These are phyloP conservation scores for Arachnopeziza araneosa DNA, from an alignment of 2,329 filamentous ascomycete species.

Conservation along the genomic window DNA sequence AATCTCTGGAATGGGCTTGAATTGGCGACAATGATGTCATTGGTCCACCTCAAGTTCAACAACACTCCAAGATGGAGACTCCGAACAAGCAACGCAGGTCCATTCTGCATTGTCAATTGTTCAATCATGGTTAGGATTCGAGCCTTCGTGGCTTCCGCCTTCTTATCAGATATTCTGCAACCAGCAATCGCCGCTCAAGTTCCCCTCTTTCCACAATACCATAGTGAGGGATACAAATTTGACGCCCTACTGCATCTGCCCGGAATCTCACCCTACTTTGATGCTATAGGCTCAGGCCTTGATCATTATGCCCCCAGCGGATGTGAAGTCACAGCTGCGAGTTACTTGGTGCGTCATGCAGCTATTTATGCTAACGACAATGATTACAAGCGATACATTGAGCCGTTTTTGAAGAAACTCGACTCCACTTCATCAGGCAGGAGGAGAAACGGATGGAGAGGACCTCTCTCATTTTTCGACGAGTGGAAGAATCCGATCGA, in stretches of 20 bases:
- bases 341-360: conserved; percentile 53
- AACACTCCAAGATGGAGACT: not conserved
- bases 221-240: conserved; percentile 39
- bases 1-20: too few species aligned
- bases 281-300: conserved; percentile 34
- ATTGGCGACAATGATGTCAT: not conserved
- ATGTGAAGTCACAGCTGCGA: conserved; percentile 45
- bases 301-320: conserved; percentile 43
- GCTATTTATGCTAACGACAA: conserved; percentile 56
- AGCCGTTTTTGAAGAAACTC: conserved; percentile 52
- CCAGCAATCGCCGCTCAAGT: not conserved
- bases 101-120: not conserved
- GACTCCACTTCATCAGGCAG: conserved; percentile 38
- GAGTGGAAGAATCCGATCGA: conserved; percentile 27
- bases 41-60: not conserved
- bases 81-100: not conserved
- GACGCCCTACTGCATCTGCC: conserved; percentile 49
- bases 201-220: conserved; percentile 17
- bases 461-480: conserved; percentile 23
- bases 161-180: not conserved
- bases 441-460: conserved; percentile 24
- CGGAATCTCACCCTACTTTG: conserved; percentile 49
- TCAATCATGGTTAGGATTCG: not conserved
- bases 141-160: not conserved
- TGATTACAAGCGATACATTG: conserved; percentile 52